phyloP scores from a whole-genome alignment of 139 green algal genomes.

The Chlamydomonas incerta region DNA sequence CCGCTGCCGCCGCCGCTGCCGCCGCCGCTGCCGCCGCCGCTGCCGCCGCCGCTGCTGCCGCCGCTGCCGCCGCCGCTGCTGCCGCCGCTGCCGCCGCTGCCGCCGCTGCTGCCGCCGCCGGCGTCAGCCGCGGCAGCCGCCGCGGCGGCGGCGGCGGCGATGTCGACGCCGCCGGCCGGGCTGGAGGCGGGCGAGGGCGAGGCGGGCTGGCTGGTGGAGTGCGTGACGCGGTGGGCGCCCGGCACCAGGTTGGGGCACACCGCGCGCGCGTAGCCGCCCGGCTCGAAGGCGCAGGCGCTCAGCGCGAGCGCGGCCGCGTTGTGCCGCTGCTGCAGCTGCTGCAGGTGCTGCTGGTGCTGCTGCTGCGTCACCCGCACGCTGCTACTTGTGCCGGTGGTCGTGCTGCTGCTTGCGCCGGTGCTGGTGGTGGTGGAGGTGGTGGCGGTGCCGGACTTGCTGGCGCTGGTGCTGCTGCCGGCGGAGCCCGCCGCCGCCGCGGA shows the following conservation, averaged over 20 bases:
- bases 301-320: background rate
- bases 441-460: no score
- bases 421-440: no score
- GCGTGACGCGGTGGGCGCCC: conserved; percentile 33
- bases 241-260: conserved; percentile 18
- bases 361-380: background rate
- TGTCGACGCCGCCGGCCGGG: no score
- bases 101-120: no score
- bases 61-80: no score
- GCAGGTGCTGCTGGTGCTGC: background rate
- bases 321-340: background rate
- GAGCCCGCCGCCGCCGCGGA: no score
- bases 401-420: background rate
- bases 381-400: background rate
- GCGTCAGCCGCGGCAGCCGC: background rate
- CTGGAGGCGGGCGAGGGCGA: background rate
- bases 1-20: no score
- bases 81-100: background rate
- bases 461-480: no score
- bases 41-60: background rate
- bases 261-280: conserved; percentile 13
- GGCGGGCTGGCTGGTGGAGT: background rate
- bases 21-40: background rate
- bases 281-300: background rate
- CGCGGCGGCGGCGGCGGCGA: background rate